These are phyloP conservation scores for Misopates orontium DNA, from an alignment of 257 asterid genomes.

Conservation along the genomic window DNA sequence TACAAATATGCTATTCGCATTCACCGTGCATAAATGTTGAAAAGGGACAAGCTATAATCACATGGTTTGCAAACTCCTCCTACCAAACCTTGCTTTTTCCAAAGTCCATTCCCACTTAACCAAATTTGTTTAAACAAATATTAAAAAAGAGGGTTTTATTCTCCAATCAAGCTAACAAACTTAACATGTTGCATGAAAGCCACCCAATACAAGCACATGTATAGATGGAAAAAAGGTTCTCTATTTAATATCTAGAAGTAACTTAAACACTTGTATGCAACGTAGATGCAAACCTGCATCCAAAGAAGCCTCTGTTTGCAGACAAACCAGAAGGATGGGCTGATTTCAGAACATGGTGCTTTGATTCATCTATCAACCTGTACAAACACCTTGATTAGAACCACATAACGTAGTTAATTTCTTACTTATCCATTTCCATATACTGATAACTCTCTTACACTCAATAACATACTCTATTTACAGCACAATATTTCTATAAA, in stretches of 20 bases:
- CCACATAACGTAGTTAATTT: slow-evolving; percentile 6
- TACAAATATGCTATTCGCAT: no score
- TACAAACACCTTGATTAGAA: slow-evolving; percentile 24
- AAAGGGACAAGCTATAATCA: no score
- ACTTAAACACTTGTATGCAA: slow-evolving; percentile 18
- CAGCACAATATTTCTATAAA: no score
- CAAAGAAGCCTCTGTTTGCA: slow-evolving; percentile 94
- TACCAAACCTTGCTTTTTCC: not conserved
- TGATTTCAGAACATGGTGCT: slow-evolving; percentile 79
- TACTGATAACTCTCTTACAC: not conserved
- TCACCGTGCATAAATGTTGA: no score
- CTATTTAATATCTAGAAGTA: not conserved
- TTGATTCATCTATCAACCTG: slow-evolving; percentile 84
- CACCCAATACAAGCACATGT: not conserved
- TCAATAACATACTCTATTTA: no score
- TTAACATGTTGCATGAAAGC: not conserved
- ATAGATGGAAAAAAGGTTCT: not conserved
- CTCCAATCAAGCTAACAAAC: slow-evolving; percentile 4
- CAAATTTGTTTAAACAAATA: not conserved
- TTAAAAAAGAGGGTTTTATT: not conserved
- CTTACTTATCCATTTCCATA: not conserved
- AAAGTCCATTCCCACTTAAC: no score
- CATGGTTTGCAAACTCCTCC: no score
- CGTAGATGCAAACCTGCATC: slow-evolving; percentile 70
- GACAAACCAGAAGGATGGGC: slow-evolving; percentile 99